Evolutionary conservation across 106 monocot species (phyloP).

Genomic region (Hemerocallis citrina): DNA sequence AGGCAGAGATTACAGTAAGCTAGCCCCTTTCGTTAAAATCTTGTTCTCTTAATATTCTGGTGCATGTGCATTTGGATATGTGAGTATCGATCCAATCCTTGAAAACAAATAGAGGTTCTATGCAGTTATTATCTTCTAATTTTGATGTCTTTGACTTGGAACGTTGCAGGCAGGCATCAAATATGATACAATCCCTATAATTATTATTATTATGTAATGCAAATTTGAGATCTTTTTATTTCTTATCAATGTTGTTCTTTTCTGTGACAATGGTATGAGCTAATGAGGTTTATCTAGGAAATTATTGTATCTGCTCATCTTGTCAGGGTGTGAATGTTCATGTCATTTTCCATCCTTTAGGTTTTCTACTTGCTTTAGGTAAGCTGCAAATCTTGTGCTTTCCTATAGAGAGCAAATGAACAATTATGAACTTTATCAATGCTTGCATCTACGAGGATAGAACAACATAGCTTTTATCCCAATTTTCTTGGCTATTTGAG

Average conservation of each 20-base stretch:
- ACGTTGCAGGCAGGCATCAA: background rate
- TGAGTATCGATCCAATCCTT: background rate
- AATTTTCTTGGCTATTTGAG: too few relatives aligned
- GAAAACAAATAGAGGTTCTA: background rate
- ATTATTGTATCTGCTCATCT: background rate
- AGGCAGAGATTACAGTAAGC: slow-evolving; percentile 53
- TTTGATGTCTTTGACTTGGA: background rate
- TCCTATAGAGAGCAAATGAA: too few relatives aligned
- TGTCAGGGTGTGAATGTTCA: background rate
- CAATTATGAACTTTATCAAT: too few relatives aligned
- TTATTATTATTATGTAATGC: too few relatives aligned
- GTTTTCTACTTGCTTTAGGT: background rate
- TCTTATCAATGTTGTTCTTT: background rate
- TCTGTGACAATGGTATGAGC: background rate
- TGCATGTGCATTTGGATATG: background rate
- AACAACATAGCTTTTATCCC: too few relatives aligned
- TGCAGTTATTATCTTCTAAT: background rate
- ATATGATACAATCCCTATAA: too few relatives aligned
- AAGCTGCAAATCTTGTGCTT: too few relatives aligned
- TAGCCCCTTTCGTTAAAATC: background rate
- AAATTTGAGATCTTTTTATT: background rate
- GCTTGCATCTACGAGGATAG: too few relatives aligned
- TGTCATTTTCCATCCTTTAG: background rate
- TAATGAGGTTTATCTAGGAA: background rate
- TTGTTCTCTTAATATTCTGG: background rate